A percentile compares a stretch with the other conserved stretches of the same genome.
These are phyloP conservation scores for Xylaria sp. DNA, from an alignment of 2,329 filamentous ascomycete species.

Conservation along the genomic window DNA sequence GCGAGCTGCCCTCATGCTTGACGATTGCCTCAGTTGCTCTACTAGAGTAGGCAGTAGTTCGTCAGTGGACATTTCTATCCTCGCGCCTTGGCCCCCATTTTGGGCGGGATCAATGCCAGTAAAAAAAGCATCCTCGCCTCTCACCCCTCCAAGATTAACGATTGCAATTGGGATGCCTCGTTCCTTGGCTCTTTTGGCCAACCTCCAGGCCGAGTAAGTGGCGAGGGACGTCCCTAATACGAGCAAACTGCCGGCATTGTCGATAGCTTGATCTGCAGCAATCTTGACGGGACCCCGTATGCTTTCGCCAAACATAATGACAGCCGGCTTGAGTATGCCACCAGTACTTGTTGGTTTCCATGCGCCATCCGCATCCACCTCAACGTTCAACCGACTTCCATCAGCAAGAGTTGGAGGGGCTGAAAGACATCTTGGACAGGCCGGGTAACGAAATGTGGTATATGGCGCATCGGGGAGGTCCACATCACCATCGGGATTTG, in stretches of 20 bases:
- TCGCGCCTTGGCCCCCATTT: slow-evolving; percentile 54
- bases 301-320: slow-evolving; percentile 95
- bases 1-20: slow-evolving; percentile 15
- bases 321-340: slow-evolving; percentile 87
- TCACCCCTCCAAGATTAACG: slow-evolving; percentile 82
- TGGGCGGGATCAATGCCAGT: slow-evolving; percentile 55
- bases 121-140: slow-evolving; percentile 77
- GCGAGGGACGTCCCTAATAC: slow-evolving; percentile 88
- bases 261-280: slow-evolving; percentile 78
- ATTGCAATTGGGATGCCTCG: slow-evolving; percentile 84
- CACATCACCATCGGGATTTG: slow-evolving; percentile 94
- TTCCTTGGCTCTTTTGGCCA: slow-evolving; percentile 82
- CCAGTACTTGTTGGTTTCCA: slow-evolving; percentile 68
- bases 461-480: slow-evolving; percentile 88
- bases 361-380: slow-evolving; percentile 79
- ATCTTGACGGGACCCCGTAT: slow-evolving; percentile 71
- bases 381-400: slow-evolving; percentile 60
- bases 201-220: slow-evolving; percentile 91
- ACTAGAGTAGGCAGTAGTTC: slow-evolving; percentile 60
- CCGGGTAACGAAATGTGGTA: slow-evolving; percentile 85
- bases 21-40: slow-evolving; percentile 47
- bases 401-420: slow-evolving; percentile 60
- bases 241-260: slow-evolving; percentile 73
- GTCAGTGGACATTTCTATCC: slow-evolving; percentile 62
- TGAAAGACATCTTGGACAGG: slow-evolving; percentile 78